Conservation (phyloP, 345 rosid species). For the Hypericum perforatum region DNA sequence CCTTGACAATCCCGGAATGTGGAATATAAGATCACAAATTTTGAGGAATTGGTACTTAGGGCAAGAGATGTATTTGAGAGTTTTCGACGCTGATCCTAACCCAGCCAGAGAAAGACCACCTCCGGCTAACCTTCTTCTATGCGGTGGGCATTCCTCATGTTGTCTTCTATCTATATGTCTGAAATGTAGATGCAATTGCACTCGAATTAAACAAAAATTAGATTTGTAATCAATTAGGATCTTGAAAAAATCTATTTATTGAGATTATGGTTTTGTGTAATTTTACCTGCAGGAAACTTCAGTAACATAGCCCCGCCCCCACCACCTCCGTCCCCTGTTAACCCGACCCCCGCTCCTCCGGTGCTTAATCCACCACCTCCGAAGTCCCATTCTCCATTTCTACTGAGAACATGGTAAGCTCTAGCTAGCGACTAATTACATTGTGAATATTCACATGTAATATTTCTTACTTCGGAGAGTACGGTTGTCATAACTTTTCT, state of each 20-base stretch:
- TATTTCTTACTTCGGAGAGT: too few species aligned
- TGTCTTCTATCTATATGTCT: background rate
- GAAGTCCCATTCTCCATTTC: slow-evolving; percentile 5
- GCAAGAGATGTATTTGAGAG: slow-evolving; percentile 59
- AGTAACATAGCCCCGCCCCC: slow-evolving; percentile 15
- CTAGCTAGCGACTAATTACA: background rate
- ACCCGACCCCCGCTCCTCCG: background rate
- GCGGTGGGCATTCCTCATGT: slow-evolving; percentile 28
- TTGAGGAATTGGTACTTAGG: slow-evolving; percentile 66
- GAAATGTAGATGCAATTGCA: too few species aligned
- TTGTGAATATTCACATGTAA: too few species aligned
- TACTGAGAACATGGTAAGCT: slow-evolving; percentile 19
- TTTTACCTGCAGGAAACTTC: slow-evolving; percentile 25
- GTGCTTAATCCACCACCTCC: slow-evolving; percentile 7
- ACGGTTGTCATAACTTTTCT: too few species aligned
- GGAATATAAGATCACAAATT: slow-evolving; percentile 79
- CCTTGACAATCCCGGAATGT: slow-evolving; percentile 87
- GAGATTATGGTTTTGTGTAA: background rate
- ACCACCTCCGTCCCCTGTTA: slow-evolving; percentile 2
- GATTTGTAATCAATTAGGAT: background rate
- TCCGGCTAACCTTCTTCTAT: slow-evolving; percentile 46
- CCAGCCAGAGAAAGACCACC: slow-evolving; percentile 53
- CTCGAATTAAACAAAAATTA: background rate
- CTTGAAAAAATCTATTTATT: background rate
- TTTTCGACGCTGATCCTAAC: slow-evolving; percentile 52